A percentile compares a stretch with the other conserved stretches of the same genome.
Conservation (phyloP, 495 filamentous ascomycete genomes). For the Aspergillus asperescens region DNA sequence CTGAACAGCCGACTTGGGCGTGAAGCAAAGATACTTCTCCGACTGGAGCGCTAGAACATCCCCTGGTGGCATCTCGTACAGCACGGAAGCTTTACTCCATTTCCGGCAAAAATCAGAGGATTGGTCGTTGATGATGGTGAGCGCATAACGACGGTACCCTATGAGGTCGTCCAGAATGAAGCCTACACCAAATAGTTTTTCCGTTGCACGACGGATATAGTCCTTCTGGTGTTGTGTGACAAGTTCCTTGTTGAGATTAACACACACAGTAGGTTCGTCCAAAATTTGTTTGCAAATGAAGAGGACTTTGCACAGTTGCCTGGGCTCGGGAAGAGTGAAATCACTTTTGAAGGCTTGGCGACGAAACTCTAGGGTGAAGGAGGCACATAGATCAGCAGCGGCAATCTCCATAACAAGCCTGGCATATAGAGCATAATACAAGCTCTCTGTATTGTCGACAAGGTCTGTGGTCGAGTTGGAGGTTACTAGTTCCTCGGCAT, state of each 20-base stretch:
- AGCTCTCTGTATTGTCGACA: slow-evolving; percentile 29
- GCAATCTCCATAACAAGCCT: slow-evolving; percentile 36
- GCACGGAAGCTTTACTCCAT: slow-evolving; percentile 26
- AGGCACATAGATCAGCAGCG: slow-evolving; percentile 32
- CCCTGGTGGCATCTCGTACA: slow-evolving; percentile 24
- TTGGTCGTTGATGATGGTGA: slow-evolving; percentile 17
- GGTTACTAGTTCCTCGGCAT: slow-evolving; percentile 24
- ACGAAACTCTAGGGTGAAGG: slow-evolving; percentile 20
- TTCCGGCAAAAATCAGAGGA: slow-evolving; percentile 24
- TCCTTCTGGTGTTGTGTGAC: slow-evolving; percentile 25
- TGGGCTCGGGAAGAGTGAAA: slow-evolving; percentile 28
- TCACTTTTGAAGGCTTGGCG: slow-evolving; percentile 6
- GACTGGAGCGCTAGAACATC: slow-evolving; percentile 29
- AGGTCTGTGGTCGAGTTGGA: slow-evolving; percentile 23
- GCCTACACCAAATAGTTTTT: slow-evolving; percentile 1
- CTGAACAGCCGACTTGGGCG: slow-evolving; percentile 14
- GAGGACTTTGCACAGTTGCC: slow-evolving; percentile 31
- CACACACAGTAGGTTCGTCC: slow-evolving; percentile 26
- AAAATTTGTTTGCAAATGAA: slow-evolving; percentile 31
- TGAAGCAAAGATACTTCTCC: slow-evolving; percentile 32
- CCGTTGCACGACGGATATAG: slow-evolving; percentile 21
- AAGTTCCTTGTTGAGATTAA: slow-evolving; percentile 17
- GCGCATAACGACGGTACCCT: slow-evolving; percentile 31
- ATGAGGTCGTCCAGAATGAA: slow-evolving; percentile 23
- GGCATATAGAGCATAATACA: slow-evolving; percentile 36